phyloP scores from a whole-genome alignment of 345 rosid species.

The Acer yangbiense region DNA sequence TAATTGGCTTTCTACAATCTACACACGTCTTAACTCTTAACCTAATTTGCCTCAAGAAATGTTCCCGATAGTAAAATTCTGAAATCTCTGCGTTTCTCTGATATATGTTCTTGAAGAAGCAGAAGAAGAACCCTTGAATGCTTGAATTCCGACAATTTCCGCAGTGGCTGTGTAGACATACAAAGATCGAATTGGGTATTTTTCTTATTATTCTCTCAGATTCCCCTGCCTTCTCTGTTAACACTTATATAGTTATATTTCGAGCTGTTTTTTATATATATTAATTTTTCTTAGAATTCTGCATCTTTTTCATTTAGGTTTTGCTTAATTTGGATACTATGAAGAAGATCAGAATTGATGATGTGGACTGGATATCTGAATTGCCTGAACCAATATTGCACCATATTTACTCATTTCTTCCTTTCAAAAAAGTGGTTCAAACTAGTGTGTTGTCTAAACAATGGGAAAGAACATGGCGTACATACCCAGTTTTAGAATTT shows the following conservation, averaged over 20 bases:
- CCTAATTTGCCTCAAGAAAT: too few relatives aligned
- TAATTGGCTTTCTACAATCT: too few relatives aligned
- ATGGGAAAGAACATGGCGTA: not conserved
- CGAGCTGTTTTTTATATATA: too few relatives aligned
- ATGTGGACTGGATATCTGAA: not conserved
- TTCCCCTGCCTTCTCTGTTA: not conserved
- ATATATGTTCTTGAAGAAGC: not conserved
- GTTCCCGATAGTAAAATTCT: not conserved
- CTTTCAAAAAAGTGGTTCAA: not conserved
- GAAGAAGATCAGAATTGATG: not conserved
- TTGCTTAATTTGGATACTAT: not conserved
- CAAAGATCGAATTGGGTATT: not conserved
- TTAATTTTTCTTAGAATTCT: not conserved
- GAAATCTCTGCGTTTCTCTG: not conserved
- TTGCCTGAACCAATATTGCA: not conserved
- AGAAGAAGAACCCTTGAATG: not conserved
- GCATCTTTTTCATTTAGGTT: not conserved
- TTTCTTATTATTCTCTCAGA: not conserved
- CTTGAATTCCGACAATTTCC: too few relatives aligned
- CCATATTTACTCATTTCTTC: conserved; percentile 1
- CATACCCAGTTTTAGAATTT: not conserved
- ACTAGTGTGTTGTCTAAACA: not conserved
- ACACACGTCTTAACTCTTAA: too few relatives aligned
- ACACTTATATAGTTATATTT: too few relatives aligned
- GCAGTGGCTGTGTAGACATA: not conserved